Evolutionary conservation across 371 early-diverging fungal genomes (phyloP), one percentile per base, ranked within the genome.

Genomic region (Mucor plumbeus): DNA sequence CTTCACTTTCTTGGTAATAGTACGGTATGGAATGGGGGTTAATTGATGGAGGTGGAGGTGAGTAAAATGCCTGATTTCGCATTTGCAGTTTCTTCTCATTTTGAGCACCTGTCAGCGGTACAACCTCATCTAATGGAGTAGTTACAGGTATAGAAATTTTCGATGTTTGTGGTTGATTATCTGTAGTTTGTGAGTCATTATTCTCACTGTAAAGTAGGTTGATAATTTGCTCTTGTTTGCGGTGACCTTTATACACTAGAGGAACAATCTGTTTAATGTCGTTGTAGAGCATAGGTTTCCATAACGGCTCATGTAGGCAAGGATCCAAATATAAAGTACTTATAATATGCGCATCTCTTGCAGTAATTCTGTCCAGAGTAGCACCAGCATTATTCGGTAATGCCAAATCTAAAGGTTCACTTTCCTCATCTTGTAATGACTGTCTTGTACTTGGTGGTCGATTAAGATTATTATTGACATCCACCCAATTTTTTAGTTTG

Each of bases 261-360:
- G 84, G 81, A 50, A 87, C 68, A 58, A 87, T 57, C 39, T 82
- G 81, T 35, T 78, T 79, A 34, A 86, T 75, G 48, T 80, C 76
- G 41, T 83, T 80, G 65, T 85, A 81, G n/a, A 87, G 73, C 73
- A 83, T 76, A 15, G 88, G 88, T 35, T 83, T 84, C 19, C 82
- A 67, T 36, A 85, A 68, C 13, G 78, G 71, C 40, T 80, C 71
- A 55, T 69, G 64, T 19, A 83, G 67, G 4, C 79, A 75, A 14
- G 84, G 84, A 54, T 86, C 85, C 26, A 77, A 68, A 75, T 81
- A 86, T 50, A 72, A 77, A 61, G 57, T 72, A n/a, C 73, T 75
- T 56, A 77, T 71, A 56, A 53, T 41, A 57, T 39, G n/a, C 17
- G 40, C 50, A 48, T 63, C 48, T 11, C 35, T 33, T 13, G 36